Conservation (phyloP, 2,329 filamentous ascomycete genomes). For the Fusarium sambucinum region DNA sequence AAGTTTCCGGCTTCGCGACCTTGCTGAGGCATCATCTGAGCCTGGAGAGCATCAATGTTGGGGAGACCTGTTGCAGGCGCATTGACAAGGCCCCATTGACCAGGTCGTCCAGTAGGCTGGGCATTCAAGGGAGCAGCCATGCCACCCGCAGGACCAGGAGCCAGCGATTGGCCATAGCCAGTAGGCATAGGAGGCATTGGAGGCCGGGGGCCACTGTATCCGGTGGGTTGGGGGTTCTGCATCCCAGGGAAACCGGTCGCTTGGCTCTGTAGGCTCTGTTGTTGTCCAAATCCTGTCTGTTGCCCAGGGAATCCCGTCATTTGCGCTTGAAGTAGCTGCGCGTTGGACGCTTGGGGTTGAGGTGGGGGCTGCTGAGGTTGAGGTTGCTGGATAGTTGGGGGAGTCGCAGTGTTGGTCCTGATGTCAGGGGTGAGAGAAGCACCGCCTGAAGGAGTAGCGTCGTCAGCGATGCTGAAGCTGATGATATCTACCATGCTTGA, state of each 20-base stretch:
- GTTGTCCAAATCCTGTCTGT: constrained; percentile 69
- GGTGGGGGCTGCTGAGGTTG: constrained; percentile 80
- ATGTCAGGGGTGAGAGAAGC: constrained; percentile 73
- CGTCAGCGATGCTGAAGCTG: constrained; percentile 89
- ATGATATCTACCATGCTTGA: constrained; percentile 99
- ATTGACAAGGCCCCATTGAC: constrained; percentile 99
- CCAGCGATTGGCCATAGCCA: constrained; percentile 67
- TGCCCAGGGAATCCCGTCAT: constrained; percentile 76
- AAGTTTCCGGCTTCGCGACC: constrained; percentile 87
- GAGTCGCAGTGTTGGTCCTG: constrained; percentile 62
- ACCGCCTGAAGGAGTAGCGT: constrained; percentile 64
- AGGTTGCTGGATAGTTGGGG: constrained; percentile 73
- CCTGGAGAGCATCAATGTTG: constrained; percentile 91
- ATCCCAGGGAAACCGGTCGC: constrained; percentile 77
- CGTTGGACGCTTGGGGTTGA: constrained; percentile 79
- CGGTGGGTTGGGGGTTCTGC: constrained; percentile 75
- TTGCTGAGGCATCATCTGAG: constrained; percentile 96
- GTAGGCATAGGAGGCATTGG: constrained; percentile 85
- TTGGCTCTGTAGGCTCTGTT: constrained; percentile 72
- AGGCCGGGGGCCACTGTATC: constrained; percentile 86
- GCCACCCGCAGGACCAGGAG: constrained; percentile 70
- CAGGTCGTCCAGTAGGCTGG: constrained; percentile 93
- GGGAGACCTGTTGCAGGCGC: constrained; percentile 88
- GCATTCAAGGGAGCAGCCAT: constrained; percentile 79
- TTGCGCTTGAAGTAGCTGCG: constrained; percentile 72